Evolutionary conservation across 2,329 filamentous ascomycete genomes (phyloP).

Genomic region (Aspergillus sp.): DNA sequence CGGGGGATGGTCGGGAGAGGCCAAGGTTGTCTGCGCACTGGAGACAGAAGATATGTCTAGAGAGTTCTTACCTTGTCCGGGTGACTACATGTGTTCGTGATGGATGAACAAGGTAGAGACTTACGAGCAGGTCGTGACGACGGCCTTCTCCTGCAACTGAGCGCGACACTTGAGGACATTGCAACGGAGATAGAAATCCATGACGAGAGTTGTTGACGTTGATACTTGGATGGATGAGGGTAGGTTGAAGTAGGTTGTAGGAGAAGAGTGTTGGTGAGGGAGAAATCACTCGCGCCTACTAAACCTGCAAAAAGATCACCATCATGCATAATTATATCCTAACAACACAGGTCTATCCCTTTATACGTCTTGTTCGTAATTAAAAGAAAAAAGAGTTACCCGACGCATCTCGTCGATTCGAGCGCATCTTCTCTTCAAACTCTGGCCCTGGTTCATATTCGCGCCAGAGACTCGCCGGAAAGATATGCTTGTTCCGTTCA

Average conservation of each 20-base stretch:
- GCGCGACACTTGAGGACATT: constrained; percentile 75
- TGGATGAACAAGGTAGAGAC: constrained; percentile 21
- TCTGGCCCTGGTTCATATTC: constrained; percentile 90
- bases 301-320: not conserved
- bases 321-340: constrained; percentile 10
- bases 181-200: constrained; percentile 76
- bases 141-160: constrained; percentile 66
- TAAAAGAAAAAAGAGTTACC: constrained; percentile 91
- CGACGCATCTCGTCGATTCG: constrained; percentile 74
- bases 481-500: constrained; percentile 97
- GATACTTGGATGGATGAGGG: not conserved
- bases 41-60: constrained; percentile 81
- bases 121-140: constrained; percentile 88
- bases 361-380: constrained; percentile 7
- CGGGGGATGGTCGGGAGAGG: constrained; percentile 56
- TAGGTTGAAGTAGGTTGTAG: not conserved
- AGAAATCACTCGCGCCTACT: too few relatives aligned
- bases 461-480: constrained; percentile 92
- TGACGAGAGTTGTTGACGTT: constrained; percentile 32
- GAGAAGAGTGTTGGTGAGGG: not conserved
- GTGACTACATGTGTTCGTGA: too few relatives aligned
- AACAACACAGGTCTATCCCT: constrained; percentile 5
- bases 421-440: constrained; percentile 63
- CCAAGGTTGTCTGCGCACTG: constrained; percentile 67
- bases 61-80: constrained; percentile 9